These are phyloP conservation scores for Aphanomyces cochlioides DNA, from an alignment of 352 stramenopile genomes.

Conservation along the genomic window DNA sequence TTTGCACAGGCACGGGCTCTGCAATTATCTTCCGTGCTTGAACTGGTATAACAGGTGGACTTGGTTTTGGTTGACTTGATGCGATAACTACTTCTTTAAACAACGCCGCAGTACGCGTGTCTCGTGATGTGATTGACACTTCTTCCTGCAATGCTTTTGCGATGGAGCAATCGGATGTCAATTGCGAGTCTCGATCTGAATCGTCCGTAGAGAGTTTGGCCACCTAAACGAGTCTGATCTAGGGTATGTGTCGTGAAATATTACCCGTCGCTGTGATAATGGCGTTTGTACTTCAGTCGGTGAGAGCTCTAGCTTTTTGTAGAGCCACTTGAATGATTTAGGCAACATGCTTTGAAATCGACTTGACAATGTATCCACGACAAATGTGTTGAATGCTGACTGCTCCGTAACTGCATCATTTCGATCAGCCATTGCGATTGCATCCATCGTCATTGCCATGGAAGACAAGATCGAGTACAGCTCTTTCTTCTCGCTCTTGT, in stretches of 20 bases:
- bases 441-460: constrained; percentile 68
- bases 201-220: background rate
- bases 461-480: constrained; percentile 63
- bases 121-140: background rate
- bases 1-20: too few relatives aligned
- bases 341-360: constrained; percentile 46
- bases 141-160: constrained; percentile 6
- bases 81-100: constrained; percentile 28
- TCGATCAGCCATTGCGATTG: constrained; percentile 52
- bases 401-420: constrained; percentile 60
- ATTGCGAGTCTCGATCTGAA: background rate
- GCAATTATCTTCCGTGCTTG: too few relatives aligned
- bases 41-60: too few relatives aligned
- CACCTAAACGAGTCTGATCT: background rate
- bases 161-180: constrained; percentile 19
- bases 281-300: background rate
- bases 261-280: too few relatives aligned
- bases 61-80: constrained; percentile 20
- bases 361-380: constrained; percentile 48
- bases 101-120: background rate
- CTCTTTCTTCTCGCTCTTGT: constrained; percentile 53
- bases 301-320: constrained; percentile 54
- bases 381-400: constrained; percentile 69
- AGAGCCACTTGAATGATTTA: constrained; percentile 47
- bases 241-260: too few relatives aligned